These are phyloP conservation scores for Melastoma candidum DNA, from an alignment of 441 rosid genomes.

Conservation along the genomic window DNA sequence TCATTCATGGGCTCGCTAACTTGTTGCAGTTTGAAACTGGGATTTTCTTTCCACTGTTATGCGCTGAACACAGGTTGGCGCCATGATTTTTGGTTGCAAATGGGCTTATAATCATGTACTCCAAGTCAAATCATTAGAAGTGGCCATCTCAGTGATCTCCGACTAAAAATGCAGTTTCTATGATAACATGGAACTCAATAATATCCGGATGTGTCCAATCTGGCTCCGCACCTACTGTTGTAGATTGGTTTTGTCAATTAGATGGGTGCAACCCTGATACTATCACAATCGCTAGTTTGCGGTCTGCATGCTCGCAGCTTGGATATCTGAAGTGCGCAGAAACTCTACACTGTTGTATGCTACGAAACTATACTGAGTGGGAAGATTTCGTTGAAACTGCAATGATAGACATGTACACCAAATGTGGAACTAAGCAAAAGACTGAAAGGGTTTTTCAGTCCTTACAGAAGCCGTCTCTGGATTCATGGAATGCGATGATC, in stretches of 20 bases:
- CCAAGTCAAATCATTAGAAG: conserved; percentile 41
- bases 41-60: conserved; percentile 53
- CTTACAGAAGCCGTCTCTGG: conserved; percentile 41
- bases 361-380: conserved; percentile 38
- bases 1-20: conserved; percentile 49
- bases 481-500: conserved; percentile 72
- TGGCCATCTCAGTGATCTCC: conserved; percentile 39
- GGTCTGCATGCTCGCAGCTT: conserved; percentile 64
- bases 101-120: conserved; percentile 71
- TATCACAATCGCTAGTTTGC: conserved; percentile 48
- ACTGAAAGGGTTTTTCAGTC: conserved; percentile 53
- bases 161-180: conserved; percentile 33
- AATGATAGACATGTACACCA: conserved; percentile 69
- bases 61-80: conserved; percentile 49
- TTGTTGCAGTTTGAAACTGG: conserved; percentile 25
- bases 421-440: conserved; percentile 47
- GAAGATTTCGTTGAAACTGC: conserved; percentile 74
- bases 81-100: conserved; percentile 39
- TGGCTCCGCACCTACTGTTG: conserved; percentile 42
- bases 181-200: conserved; percentile 74
- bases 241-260: conserved; percentile 48
- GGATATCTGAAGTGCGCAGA: conserved; percentile 50
- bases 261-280: conserved; percentile 46
- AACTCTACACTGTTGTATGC: conserved; percentile 44
- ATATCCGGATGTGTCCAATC: conserved; percentile 68